Evolutionary conservation across 2,329 filamentous ascomycete genomes (phyloP).

Genomic region (Neofusicoccum cordaticola): DNA sequence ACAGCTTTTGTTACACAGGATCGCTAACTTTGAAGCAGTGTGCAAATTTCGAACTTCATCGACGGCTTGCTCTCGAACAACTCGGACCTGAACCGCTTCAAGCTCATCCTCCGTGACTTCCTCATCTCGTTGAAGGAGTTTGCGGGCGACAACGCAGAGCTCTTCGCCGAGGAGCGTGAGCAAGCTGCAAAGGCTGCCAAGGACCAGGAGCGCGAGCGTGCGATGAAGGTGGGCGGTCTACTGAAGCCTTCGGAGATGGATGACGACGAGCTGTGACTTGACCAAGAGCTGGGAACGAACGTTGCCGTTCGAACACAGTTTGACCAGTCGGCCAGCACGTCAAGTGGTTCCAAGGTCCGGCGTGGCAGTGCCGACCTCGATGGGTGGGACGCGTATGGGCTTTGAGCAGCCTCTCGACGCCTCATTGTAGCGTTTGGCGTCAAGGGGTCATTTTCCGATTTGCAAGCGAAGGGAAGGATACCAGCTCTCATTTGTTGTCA

Average conservation of each 20-base stretch:
- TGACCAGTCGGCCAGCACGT: slow-evolving; percentile 22
- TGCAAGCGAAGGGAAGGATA: slow-evolving; percentile 17
- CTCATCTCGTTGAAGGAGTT: slow-evolving; percentile 97
- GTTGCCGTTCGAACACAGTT: slow-evolving; percentile 38
- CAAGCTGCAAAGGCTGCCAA: slow-evolving; percentile 83
- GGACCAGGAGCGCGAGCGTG: slow-evolving; percentile 83
- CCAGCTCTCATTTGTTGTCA: slow-evolving; percentile 17
- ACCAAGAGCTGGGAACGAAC: slow-evolving; percentile 38
- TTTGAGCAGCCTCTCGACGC: slow-evolving; percentile 37
- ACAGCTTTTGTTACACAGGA: neutral
- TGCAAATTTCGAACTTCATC: slow-evolving; percentile 87
- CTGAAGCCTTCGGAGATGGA: slow-evolving; percentile 97
- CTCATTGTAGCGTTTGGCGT: slow-evolving; percentile 8
- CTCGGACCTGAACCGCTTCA: slow-evolving; percentile 89
- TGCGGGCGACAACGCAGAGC: slow-evolving; percentile 87
- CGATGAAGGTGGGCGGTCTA: slow-evolving; percentile 91
- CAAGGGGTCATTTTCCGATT: slow-evolving; percentile 4
- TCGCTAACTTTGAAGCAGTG: slow-evolving; percentile 49
- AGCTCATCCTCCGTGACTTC: slow-evolving; percentile 93
- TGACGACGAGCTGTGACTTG: slow-evolving; percentile 77
- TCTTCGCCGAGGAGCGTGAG: slow-evolving; percentile 93
- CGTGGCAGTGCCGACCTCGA: slow-evolving; percentile 43
- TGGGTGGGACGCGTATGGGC: slow-evolving; percentile 65
- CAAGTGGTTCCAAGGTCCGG: slow-evolving; percentile 10
- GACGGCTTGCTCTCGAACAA: slow-evolving; percentile 85